Evolutionary conservation across 306 rosid species (phyloP), one percentile per base, ranked within the genome.

Genomic region (Pueraria montana): DNA sequence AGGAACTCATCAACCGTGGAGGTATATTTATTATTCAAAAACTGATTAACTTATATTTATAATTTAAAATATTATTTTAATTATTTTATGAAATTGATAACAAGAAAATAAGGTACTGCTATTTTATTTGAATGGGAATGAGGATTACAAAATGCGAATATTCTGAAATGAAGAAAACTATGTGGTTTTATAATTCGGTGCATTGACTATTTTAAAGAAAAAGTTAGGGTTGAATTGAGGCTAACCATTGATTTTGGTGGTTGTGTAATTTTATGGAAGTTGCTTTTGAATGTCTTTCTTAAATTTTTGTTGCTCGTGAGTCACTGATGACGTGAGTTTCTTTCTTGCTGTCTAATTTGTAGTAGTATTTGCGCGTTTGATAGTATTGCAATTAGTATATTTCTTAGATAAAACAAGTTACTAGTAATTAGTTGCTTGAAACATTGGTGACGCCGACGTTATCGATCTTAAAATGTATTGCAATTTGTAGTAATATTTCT

Each of bases 1-100:
- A 96, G 87, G 99, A 96, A 68, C 96, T 96, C 67, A 92, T 96
- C 0, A 96, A 96, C 73, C 94, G 98, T 6, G 99, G 99, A 93
- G 99, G 98, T 95, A 90, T 65, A 17, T n/a, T 65, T n/a, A 17
- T n/a, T 32, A 64, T 27, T 59, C 1, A 9, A 61, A 11, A 23
- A 11, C 3, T 56, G 2, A 24, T 63, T 76, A 5, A 21, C 8
- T 75, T 21, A 32, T 50, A 2, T 7, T 23, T 26, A 59, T 59
- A n/a, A n/a, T n/a, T n/a, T 0, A 52, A 52, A 52, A 52, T 8
- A 11, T 36, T 58, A 16, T 17, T 77, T 61, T 24, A 17, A n/a
- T n/a, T 16, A 77, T 26, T 11, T 61, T 43, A 4, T 76, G 0
- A 8, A 43, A 23, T 42, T 3, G 30, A 11, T 40, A 30, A 61